Evolutionary conservation across 192 early-diverging fungal species (phyloP).

Genomic region (Podila clonocystis): DNA sequence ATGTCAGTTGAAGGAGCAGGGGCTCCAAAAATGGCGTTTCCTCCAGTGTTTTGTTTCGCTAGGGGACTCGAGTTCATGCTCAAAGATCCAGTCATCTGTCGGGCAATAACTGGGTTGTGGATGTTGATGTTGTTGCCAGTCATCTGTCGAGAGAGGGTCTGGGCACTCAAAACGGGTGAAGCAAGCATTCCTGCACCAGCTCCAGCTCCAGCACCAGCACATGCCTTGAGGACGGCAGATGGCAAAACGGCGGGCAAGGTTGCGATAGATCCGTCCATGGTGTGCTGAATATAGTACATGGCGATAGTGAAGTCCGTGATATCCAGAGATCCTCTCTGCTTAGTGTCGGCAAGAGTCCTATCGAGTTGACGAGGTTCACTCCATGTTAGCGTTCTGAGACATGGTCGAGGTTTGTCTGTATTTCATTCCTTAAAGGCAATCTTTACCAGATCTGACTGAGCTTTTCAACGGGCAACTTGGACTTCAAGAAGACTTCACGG

Average conservation of each 20-base stretch:
- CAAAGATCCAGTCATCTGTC: constrained; percentile 34
- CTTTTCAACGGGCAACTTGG: constrained; percentile 79
- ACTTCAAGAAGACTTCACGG: constrained; percentile 80
- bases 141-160: constrained; percentile 36
- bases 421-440: too few relatives aligned
- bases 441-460: constrained; percentile 84
- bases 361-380: neutral
- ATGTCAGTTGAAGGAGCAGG: constrained; percentile 15
- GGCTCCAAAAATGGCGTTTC: constrained; percentile 25
- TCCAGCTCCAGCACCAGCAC: constrained; percentile 35
- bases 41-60: constrained; percentile 47
- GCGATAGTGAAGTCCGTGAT: constrained; percentile 89
- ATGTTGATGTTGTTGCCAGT: constrained; percentile 48
- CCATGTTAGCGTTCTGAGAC: too few relatives aligned
- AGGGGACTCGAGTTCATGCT: constrained; percentile 33
- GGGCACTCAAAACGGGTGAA: constrained; percentile 25
- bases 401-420: too few relatives aligned
- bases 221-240: constrained; percentile 62
- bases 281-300: constrained; percentile 87
- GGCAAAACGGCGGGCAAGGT: constrained; percentile 79
- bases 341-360: constrained; percentile 83
- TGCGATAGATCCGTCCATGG: constrained; percentile 77
- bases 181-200: constrained; percentile 13
- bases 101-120: constrained; percentile 20
- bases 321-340: constrained; percentile 73